These are phyloP conservation scores for Alternaria infectoria DNA, from an alignment of 2,329 filamentous ascomycete genomes.

Conservation along the genomic window DNA sequence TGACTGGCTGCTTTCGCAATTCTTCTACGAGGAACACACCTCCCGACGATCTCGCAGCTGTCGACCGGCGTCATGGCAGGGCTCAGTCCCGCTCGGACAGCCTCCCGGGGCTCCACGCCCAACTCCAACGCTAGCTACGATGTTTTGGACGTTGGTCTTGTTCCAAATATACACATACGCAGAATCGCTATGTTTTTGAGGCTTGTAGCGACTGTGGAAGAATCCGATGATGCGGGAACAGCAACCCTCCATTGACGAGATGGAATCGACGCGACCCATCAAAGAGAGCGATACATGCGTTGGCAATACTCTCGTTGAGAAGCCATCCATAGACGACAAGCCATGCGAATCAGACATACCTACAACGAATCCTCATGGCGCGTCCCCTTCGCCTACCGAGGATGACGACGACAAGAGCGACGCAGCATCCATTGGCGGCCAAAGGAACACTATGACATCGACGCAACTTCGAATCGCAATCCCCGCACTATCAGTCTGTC, in stretches of 20 bases:
- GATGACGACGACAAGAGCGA: constrained; percentile 12
- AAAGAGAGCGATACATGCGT: background rate
- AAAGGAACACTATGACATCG: constrained; percentile 63
- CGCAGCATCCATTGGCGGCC: constrained; percentile 36
- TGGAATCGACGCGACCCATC: background rate
- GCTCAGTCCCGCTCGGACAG: background rate
- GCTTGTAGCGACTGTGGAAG: background rate
- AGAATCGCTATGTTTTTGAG: background rate
- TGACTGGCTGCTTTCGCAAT: background rate
- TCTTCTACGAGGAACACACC: background rate
- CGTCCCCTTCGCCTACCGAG: background rate
- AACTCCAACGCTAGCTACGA: background rate
- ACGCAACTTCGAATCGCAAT: constrained; percentile 61
- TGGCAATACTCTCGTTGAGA: background rate
- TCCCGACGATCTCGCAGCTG: background rate
- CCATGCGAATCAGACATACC: background rate
- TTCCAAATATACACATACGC: background rate
- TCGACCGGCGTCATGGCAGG: background rate
- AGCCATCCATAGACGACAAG: background rate
- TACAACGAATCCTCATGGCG: background rate
- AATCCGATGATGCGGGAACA: background rate
- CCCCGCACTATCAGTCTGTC: constrained; percentile 57
- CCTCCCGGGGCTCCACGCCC: constrained; percentile 3
- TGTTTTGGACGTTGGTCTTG: background rate
- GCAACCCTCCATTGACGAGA: background rate